Evolutionary conservation across 2,329 filamentous ascomycete species (phyloP).

Genomic region (Xylariaceae sp.): DNA sequence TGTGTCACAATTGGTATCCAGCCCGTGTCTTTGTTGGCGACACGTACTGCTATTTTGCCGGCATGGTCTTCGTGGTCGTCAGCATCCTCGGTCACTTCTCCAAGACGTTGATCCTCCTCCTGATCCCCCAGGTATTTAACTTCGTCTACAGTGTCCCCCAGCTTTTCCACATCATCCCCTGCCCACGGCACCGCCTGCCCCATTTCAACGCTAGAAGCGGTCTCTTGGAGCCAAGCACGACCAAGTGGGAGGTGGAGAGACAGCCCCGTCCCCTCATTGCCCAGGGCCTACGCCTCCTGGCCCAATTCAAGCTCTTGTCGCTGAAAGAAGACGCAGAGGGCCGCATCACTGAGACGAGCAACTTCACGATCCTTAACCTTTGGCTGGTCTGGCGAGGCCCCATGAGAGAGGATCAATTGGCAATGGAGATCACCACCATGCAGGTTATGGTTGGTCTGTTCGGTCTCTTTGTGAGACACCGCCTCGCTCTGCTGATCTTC

Average conservation of each 20-base stretch:
- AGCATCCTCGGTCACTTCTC: conserved; percentile 97
- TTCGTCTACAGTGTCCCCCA: conserved; percentile 92
- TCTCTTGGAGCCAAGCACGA: conserved; percentile 81
- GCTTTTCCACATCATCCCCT: conserved; percentile 84
- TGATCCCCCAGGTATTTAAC: conserved; percentile 94
- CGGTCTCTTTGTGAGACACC: conserved; percentile 82
- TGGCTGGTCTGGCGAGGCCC: conserved; percentile 96
- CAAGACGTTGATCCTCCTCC: conserved; percentile 88
- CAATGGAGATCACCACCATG: conserved; percentile 74
- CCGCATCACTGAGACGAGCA: conserved; percentile 74
- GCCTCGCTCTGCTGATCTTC: conserved; percentile 83
- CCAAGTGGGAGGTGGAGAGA: conserved; percentile 64
- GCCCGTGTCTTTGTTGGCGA: conserved; percentile 95
- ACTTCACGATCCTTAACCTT: conserved; percentile 90
- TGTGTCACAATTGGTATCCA: conserved; percentile 93
- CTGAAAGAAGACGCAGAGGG: conserved; percentile 67
- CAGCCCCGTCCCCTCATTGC: conserved; percentile 67
- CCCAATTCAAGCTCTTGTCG: conserved; percentile 64
- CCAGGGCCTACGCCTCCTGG: conserved; percentile 64
- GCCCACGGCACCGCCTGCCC: conserved; percentile 87
- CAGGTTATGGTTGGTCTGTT: conserved; percentile 75
- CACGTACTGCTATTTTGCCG: conserved; percentile 99
- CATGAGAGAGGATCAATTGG: conserved; percentile 80
- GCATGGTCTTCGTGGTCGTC: conserved; percentile 98
- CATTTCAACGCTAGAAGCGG: conserved; percentile 83